Percentiles rank a stretch among this genome's conserved stretches.
Conservation (phyloP, 805 yeast species). For the Pichia pseudocactophila region DNA sequence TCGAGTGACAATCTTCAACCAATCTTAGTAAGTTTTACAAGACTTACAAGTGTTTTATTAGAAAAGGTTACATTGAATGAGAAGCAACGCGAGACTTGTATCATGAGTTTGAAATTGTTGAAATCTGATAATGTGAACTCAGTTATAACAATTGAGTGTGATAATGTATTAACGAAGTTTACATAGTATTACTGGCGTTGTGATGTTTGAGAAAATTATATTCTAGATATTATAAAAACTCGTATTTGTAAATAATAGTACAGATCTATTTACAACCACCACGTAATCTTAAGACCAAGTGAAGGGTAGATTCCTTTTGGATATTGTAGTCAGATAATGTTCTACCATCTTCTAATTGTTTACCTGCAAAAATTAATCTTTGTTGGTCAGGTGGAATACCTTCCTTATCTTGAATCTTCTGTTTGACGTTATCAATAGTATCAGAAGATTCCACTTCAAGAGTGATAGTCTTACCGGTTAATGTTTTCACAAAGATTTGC, state of each 20-base stretch:
- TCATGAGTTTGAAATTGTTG: conserved; percentile 24
- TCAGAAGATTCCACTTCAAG: conserved; percentile 97
- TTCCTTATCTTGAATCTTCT: conserved; percentile 95
- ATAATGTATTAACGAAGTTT: conserved; percentile 12
- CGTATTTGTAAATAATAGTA: conserved; percentile 24
- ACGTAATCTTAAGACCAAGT: conserved; percentile 94
- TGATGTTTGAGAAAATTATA: background rate
- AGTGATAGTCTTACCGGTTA: conserved; percentile 64
- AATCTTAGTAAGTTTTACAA: conserved; percentile 43
- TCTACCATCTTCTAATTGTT: conserved; percentile 94
- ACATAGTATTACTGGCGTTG: background rate
- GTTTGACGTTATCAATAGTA: conserved; percentile 93
- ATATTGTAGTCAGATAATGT: conserved; percentile 96
- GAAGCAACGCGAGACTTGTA: conserved; percentile 41
- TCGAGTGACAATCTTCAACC: conserved; percentile 35
- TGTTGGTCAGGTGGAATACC: conserved; percentile 98
- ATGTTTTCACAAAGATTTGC: conserved; percentile 50
- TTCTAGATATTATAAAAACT: background rate
- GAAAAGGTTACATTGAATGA: background rate
- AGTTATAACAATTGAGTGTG: conserved; percentile 34
- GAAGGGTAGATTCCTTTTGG: conserved; percentile 94
- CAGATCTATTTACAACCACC: conserved; percentile 56
- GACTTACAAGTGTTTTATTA: conserved; percentile 15
- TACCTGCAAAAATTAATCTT: conserved; percentile 95
- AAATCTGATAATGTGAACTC: conserved; percentile 35